These are phyloP conservation scores for Schizonepeta tenuifolia DNA, from an alignment of 257 asterid species.

Conservation along the genomic window DNA sequence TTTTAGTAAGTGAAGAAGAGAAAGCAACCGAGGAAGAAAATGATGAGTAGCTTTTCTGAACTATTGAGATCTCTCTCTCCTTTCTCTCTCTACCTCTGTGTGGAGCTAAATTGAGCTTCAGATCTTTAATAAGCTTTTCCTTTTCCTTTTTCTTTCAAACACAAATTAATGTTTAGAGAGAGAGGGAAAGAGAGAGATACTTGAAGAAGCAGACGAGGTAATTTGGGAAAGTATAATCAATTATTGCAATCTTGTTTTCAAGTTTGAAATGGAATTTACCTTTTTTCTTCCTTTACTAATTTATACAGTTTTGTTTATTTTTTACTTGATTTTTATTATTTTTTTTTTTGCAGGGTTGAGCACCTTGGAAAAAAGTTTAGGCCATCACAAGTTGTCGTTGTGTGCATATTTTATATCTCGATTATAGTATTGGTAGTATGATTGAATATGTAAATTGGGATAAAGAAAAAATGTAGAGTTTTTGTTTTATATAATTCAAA, in stretches of 20 bases:
- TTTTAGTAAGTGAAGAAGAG: conserved; percentile 26
- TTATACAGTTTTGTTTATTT: neutral
- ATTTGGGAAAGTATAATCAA: conserved; percentile 47
- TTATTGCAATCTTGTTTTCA: conserved; percentile 44
- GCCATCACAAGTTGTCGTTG: too few species aligned
- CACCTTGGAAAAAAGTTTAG: too few species aligned
- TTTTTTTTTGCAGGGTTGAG: neutral
- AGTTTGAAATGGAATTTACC: conserved; percentile 33
- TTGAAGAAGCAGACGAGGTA: conserved; percentile 31
- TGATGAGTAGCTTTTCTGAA: conserved; percentile 59
- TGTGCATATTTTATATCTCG: too few species aligned
- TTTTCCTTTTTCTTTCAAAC: conserved; percentile 27
- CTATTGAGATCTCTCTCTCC: conserved; percentile 53
- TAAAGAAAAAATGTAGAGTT: neutral
- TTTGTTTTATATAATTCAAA: neutral
- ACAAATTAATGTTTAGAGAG: conserved; percentile 26
- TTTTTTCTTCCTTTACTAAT: neutral
- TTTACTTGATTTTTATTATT: neutral
- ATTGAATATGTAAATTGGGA: neutral
- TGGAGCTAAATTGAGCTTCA: conserved; percentile 52
- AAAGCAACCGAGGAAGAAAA: conserved; percentile 36
- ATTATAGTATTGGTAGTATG: too few species aligned
- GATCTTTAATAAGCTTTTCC: conserved; percentile 47
- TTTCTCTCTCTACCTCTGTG: conserved; percentile 41
- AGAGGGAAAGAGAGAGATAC: neutral